phyloP scores from a whole-genome alignment of 2,329 filamentous ascomycete genomes.

The Diaporthe capsici region DNA sequence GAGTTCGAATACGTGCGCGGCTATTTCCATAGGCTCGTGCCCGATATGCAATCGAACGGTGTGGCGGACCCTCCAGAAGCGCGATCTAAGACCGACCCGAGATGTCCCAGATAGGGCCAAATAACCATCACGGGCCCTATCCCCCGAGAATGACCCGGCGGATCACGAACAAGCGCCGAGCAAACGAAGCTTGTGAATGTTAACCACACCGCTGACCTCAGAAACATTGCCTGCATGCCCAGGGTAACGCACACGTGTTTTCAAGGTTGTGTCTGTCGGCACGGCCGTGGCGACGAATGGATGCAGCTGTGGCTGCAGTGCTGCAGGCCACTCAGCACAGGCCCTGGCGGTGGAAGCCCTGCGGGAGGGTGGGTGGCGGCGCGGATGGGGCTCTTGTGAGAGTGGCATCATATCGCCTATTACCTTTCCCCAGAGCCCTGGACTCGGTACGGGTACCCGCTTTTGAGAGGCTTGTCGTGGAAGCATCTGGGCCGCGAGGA shows the following conservation, averaged over 20 bases:
- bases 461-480: neutral
- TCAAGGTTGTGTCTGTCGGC: constrained; percentile 29
- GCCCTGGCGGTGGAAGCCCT: constrained; percentile 30
- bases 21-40: constrained; percentile 10
- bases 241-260: constrained; percentile 36
- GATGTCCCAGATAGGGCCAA: neutral
- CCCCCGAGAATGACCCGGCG: neutral
- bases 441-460: constrained; percentile 22
- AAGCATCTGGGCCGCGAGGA: neutral
- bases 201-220: constrained; percentile 41
- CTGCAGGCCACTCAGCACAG: constrained; percentile 3
- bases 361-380: constrained; percentile 10
- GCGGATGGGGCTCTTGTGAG: constrained; percentile 1
- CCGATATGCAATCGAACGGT: neutral
- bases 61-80: neutral
- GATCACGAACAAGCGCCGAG: neutral
- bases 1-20: neutral
- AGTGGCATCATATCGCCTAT: constrained; percentile 16
- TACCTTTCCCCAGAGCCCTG: constrained; percentile 12
- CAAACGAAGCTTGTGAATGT: constrained; percentile 16
- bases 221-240: constrained; percentile 22
- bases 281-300: constrained; percentile 27
- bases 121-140: neutral
- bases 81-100: constrained; percentile 8
- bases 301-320: constrained; percentile 12